Conservation (phyloP, 1,284 basidiomycete species). For the Earliella scabrosa region DNA sequence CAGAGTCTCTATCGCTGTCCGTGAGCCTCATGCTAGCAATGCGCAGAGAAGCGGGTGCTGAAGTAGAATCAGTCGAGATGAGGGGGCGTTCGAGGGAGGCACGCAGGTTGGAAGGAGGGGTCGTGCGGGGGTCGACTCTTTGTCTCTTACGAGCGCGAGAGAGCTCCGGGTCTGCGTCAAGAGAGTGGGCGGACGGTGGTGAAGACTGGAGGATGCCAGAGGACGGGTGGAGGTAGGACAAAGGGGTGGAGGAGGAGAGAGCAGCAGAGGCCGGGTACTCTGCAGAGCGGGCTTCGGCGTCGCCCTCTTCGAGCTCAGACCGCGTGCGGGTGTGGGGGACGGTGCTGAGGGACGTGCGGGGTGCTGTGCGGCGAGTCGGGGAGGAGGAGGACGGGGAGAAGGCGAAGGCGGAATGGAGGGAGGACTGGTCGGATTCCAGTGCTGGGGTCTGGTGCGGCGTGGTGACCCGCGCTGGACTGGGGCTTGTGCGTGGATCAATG, state of each 20-base stretch:
- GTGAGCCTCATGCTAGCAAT: conserved; percentile 57
- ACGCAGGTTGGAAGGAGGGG: conserved; percentile 32
- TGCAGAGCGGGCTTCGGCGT: conserved; percentile 36
- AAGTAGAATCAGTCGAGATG: conserved; percentile 32
- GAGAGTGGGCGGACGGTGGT: conserved; percentile 13
- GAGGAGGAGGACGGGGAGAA: conserved; percentile 28
- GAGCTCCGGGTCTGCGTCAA: conserved; percentile 20
- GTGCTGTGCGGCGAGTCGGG: conserved; percentile 19
- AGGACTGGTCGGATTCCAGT: conserved; percentile 46
- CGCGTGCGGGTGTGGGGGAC: conserved; percentile 67
- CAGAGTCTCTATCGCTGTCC: conserved; percentile 58
- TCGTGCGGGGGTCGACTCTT: conserved; percentile 52
- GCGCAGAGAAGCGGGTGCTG: conserved; percentile 12
- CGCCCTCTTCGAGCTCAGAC: conserved; percentile 63
- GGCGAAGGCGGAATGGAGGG: conserved; percentile 32
- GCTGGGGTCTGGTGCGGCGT: conserved; percentile 44
- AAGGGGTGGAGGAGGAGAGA: conserved; percentile 25
- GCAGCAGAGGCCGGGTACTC: conserved; percentile 29
- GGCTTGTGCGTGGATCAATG: conserved; percentile 71
- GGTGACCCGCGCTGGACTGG: conserved; percentile 58
- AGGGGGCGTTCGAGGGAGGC: conserved; percentile 36
- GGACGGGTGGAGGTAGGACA: conserved; percentile 32
- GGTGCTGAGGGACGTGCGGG: conserved; percentile 40
- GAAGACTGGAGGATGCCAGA: conserved; percentile 24
- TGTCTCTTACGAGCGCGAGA: conserved; percentile 59